Percentiles rank a stretch among this genome's conserved stretches.
Evolutionary conservation across 164 flowering plant species (phyloP).

Genomic region (Vitis labrusca): DNA sequence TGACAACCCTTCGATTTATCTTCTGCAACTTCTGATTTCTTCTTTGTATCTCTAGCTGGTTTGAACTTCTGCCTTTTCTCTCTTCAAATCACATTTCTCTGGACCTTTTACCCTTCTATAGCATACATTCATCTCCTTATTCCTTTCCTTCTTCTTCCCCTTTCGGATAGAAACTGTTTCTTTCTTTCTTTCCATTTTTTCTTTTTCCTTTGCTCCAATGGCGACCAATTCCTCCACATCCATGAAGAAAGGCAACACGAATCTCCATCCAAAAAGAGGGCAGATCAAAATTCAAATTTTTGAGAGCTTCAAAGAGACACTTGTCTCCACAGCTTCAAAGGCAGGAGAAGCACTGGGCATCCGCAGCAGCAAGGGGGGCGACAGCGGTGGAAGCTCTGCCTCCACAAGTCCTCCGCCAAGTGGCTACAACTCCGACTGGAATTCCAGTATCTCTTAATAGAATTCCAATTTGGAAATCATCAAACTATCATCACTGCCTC

Average conservation of each 20-base stretch:
- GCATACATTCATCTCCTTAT: not conserved
- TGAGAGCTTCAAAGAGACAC: too few relatives aligned
- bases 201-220: not conserved
- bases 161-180: not conserved
- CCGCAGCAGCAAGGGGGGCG: not conserved
- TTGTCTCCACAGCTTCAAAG: not conserved
- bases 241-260: not conserved
- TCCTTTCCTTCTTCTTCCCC: not conserved
- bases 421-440: slow-evolving; percentile 11
- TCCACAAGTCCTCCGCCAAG: slow-evolving; percentile 11
- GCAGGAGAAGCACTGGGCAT: slow-evolving; percentile 2
- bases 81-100: not conserved
- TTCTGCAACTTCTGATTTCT: too few relatives aligned
- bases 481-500: not conserved
- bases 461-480: not conserved
- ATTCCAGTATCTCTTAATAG: not conserved
- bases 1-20: too few relatives aligned
- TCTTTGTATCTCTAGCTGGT: too few relatives aligned
- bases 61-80: too few relatives aligned
- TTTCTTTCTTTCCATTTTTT: not conserved
- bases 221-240: not conserved
- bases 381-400: slow-evolving; percentile 6
- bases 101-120: not conserved
- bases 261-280: too few relatives aligned
- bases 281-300: too few relatives aligned